These are phyloP conservation scores for Wickerhamomyces tratensis DNA, from an alignment of 805 yeast genomes.

Conservation along the genomic window DNA sequence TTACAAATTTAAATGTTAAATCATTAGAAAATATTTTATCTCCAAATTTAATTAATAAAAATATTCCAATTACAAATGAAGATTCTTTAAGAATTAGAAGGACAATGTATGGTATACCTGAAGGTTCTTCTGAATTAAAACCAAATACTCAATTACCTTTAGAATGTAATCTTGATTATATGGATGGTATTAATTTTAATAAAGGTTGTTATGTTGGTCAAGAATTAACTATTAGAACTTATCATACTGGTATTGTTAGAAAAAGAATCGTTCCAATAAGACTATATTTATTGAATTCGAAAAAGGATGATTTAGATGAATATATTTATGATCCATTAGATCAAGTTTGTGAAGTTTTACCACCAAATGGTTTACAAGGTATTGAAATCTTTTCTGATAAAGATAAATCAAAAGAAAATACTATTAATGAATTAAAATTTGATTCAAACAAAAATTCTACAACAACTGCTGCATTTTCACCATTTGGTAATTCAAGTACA, in stretches of 20 bases:
- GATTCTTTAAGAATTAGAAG: slow-evolving; percentile 33
- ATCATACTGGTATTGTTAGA: slow-evolving; percentile 72
- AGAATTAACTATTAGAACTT: slow-evolving; percentile 85
- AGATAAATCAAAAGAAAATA: slow-evolving; percentile 1
- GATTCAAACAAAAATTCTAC: slow-evolving; percentile 9
- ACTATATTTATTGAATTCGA: slow-evolving; percentile 10
- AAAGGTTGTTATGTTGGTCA: slow-evolving; percentile 98
- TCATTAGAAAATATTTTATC: slow-evolving; percentile 20
- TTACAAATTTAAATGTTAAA: slow-evolving; percentile 21
- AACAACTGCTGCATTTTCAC: not conserved
- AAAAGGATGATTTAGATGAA: slow-evolving; percentile 11
- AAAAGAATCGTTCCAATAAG: slow-evolving; percentile 73
- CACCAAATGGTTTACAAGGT: slow-evolving; percentile 1
- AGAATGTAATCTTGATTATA: slow-evolving; percentile 73
- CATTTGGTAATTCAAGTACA: not conserved
- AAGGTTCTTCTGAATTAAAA: slow-evolving; percentile 36
- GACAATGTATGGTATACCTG: slow-evolving; percentile 40
- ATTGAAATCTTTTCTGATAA: slow-evolving; percentile 14
- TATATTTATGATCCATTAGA: slow-evolving; percentile 10
- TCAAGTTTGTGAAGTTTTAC: slow-evolving; percentile 5
- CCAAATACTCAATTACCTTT: slow-evolving; percentile 61
- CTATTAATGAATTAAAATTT: slow-evolving; percentile 27
- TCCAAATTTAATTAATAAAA: slow-evolving; percentile 13
- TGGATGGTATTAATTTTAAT: slow-evolving; percentile 70
- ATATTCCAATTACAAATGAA: slow-evolving; percentile 6